Evolutionary conservation across 2,329 filamentous ascomycete species (phyloP), one percentile per base, ranked within the genome.

Genomic region (Apiospora aurea): DNA sequence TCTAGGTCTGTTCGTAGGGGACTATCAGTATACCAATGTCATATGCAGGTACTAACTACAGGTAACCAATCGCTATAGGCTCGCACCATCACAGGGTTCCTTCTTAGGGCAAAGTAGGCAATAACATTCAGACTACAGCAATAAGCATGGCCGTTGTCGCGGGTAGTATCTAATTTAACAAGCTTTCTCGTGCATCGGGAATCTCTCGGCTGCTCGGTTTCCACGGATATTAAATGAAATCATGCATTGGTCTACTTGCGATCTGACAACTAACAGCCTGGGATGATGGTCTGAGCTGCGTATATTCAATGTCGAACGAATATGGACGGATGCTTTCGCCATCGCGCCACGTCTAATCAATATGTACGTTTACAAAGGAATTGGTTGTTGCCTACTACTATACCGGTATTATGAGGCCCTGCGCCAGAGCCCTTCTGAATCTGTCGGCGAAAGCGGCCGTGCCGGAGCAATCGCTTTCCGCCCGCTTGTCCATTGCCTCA

Each of bases 391-490:
- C 11, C 41, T 47, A 68, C 38, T 73, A 75, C 53, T 78, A 74
- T 70, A 83, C 34, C 34, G 34, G 34, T 49, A 49, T 78, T n/a
- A 80, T 61, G 26, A 75, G 69, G 67, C 82, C 82, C 71, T 79
- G 80, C 66, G 82, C 79, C 76, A 90, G 75, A 0, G 88, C 87
- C 41, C 81, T 79, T 75, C 83, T 84, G 77, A 90, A 90, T 67
- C 83, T 78, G 67, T 87, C 83, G 2, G 88, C 88, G 80, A 88
- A 90, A 5, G 83, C 81, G 38, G 84, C 79, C 2, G 86, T 89
- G 41, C 85, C 85, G 69, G 78, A 79, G 75, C 90, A 92, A 71
- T 88, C 87, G 78, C 88, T 91, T 72, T 85, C 80, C 26, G 81
- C 77, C 73, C 85, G 83, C 80, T 87, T 90, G 57, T 88, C 83